These are phyloP conservation scores for Salix brachista DNA, from an alignment of 345 rosid species.

Conservation along the genomic window DNA sequence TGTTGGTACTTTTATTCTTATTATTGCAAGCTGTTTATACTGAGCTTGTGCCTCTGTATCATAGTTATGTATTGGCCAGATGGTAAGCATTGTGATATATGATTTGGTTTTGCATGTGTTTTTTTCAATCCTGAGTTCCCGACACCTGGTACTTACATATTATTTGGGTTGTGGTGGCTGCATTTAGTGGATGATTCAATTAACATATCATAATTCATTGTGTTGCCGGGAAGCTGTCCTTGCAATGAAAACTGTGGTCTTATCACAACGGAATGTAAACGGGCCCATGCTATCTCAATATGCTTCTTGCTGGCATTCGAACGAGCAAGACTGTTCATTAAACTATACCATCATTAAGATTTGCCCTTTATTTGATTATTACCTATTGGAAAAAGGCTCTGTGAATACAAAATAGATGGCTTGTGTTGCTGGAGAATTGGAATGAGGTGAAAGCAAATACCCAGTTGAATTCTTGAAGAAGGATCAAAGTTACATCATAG, in stretches of 20 bases:
- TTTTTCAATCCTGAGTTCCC: background rate
- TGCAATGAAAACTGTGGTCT: background rate
- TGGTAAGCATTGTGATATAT: conserved; percentile 13
- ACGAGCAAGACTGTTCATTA: background rate
- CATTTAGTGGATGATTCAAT: background rate
- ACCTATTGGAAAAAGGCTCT: background rate
- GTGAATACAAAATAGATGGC: background rate
- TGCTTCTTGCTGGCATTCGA: background rate
- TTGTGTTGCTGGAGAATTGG: background rate
- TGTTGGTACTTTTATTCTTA: conserved; percentile 18
- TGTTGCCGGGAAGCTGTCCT: background rate
- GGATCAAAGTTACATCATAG: no score
- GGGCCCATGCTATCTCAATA: background rate
- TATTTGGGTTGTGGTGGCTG: background rate
- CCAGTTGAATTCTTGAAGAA: background rate
- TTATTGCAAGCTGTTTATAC: conserved; percentile 9
- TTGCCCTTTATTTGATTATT: background rate
- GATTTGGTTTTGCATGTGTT: background rate
- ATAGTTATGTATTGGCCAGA: conserved; percentile 22
- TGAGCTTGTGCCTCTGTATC: conserved; percentile 27
- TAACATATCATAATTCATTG: background rate
- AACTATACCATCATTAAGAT: background rate
- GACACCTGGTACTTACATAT: background rate
- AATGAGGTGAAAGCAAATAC: background rate
- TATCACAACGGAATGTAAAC: background rate